Percentiles rank a stretch among this genome's conserved stretches.
phyloP scores from a whole-genome alignment of 805 yeast species.

The Lipomyces orientalis region DNA sequence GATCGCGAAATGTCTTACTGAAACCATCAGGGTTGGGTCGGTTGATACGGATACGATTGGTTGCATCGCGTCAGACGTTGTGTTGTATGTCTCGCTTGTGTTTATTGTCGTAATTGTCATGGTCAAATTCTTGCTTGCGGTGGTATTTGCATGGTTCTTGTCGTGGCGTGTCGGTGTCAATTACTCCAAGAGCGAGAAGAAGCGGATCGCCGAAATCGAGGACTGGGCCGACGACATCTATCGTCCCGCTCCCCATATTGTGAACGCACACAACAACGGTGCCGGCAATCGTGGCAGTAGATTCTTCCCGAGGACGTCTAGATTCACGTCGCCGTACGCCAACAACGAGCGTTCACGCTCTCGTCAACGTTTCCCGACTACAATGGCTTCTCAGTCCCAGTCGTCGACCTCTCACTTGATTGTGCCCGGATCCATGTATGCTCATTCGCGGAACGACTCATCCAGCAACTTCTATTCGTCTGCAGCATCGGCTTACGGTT shows the following conservation, averaged over 20 bases:
- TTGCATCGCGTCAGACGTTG: constrained; percentile 88
- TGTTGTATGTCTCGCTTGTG: constrained; percentile 77
- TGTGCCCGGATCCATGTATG: constrained; percentile 36
- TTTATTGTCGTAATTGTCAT: constrained; percentile 83
- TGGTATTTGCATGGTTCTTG: constrained; percentile 85
- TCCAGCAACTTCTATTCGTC: constrained; percentile 18
- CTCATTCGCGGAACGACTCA: constrained; percentile 20
- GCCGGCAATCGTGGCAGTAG: constrained; percentile 27
- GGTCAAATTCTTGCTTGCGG: constrained; percentile 80
- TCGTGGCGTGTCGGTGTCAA: constrained; percentile 80
- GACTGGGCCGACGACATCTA: constrained; percentile 79
- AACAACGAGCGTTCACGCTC: constrained; percentile 31
- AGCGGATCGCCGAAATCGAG: constrained; percentile 72
- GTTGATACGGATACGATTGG: constrained; percentile 91
- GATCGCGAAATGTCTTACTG: constrained; percentile 81
- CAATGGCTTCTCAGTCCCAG: constrained; percentile 40
- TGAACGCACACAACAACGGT: constrained; percentile 28
- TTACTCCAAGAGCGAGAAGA: constrained; percentile 59
- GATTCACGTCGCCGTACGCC: constrained; percentile 34
- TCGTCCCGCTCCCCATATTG: constrained; percentile 55
- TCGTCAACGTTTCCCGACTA: constrained; percentile 29
- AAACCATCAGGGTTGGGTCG: constrained; percentile 85
- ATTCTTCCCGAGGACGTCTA: constrained; percentile 37
- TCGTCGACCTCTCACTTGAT: constrained; percentile 38
- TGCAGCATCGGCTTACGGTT: constrained; percentile 14